Base-by-base conservation (phyloP, 139 green algal genomes). In the Micractinium conductrix region DNA sequence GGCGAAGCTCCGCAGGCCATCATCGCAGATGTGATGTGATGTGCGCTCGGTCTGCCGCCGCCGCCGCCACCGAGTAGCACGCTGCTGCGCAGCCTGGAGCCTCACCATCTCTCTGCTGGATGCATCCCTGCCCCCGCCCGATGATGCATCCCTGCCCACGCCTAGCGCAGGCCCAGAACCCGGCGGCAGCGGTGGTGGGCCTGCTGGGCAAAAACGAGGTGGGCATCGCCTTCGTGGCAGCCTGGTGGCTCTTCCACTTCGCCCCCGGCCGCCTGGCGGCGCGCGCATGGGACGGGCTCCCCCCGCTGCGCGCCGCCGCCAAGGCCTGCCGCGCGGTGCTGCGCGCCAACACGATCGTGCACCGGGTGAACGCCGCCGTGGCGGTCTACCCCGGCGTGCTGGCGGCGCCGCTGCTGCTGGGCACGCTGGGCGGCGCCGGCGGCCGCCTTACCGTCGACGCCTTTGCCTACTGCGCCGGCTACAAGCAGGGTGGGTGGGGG, bases 171-270 rank as follows among this genome's bases (percentile, higher is more conserved):
- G 24, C 43, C 38, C 84, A 89, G 85, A 81, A 89, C 7, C 90
- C 87, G 2, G 42, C 53, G 0, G 73, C 63, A 14, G 89, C 87
- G 0, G 74, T 85, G 1, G 86, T 92, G 10, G 72, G 55, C 8
- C 79, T 93, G 28, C 84, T 94, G 28, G 35, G 58, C 21, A 79
- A 71, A 74, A 91, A 93, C 63, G 58, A 70, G 3, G 0, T 92
- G 8, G 86, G 82, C 12, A 0, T 92, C 1, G 55, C 42, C 2
- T 91, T 79, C 68, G 83, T 85, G 2, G 28, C 79, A 3, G 78
- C 38, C 50, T 92, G 89, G 91, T 94, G 91, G 91, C 37, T 85
- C 0, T 72, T 90, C 63, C 81, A 68, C 10, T 93, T 91, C 68
- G 80, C 40, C 2, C 91, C 73, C 37, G 70, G 63, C 24, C 72